Evolutionary conservation across 768 basidiomycete species (phyloP).

Genomic region (Trametes punicea): DNA sequence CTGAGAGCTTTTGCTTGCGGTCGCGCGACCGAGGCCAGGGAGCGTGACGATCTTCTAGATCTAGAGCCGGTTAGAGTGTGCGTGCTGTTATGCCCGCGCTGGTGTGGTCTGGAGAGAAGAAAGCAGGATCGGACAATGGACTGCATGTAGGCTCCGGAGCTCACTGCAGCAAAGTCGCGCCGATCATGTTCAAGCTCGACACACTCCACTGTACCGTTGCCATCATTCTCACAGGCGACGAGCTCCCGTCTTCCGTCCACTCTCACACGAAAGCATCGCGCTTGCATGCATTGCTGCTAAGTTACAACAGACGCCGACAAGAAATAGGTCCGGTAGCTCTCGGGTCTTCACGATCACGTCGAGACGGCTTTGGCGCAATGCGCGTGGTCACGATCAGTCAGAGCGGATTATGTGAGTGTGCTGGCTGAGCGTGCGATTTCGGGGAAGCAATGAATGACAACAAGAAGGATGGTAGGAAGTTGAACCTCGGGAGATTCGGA

Average conservation of each 20-base stretch:
- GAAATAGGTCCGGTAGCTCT: background rate
- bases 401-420: background rate
- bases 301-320: constrained; percentile 11
- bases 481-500: background rate
- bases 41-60: background rate
- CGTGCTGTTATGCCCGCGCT: background rate
- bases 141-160: background rate
- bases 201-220: background rate
- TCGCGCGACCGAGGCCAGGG: background rate
- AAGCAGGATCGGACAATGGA: background rate
- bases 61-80: background rate
- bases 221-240: background rate
- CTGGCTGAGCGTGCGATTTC: constrained; percentile 23
- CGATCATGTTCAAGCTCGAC: background rate
- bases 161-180: background rate
- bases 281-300: constrained; percentile 13
- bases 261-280: constrained; percentile 5
- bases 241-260: background rate
- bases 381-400: background rate
- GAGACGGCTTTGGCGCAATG: background rate
- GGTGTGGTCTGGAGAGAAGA: background rate
- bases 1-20: background rate
- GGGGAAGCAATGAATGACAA: constrained; percentile 22
- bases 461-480: constrained; percentile 13
- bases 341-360: background rate